These are phyloP conservation scores for Arachnomyces sp. DNA, from an alignment of 2,329 filamentous ascomycete genomes.

Conservation along the genomic window DNA sequence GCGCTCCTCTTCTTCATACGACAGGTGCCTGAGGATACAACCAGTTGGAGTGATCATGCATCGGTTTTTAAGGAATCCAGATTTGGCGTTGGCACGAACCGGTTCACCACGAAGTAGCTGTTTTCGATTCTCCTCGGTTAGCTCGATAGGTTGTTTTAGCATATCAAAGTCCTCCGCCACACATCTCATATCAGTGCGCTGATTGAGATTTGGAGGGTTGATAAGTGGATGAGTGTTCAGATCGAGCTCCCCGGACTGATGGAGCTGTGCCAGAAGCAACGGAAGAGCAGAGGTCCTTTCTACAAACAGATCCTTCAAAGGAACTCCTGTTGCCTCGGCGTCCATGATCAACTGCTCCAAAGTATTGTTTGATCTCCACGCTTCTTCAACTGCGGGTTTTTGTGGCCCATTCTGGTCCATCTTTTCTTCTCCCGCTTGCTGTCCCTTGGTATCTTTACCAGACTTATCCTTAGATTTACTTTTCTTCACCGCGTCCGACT, in stretches of 20 bases:
- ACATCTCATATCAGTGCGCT: conserved; percentile 38
- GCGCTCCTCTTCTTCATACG: conserved; percentile 38
- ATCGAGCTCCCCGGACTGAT: conserved; percentile 29
- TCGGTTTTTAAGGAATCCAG: conserved; percentile 31
- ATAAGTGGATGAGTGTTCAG: conserved; percentile 33
- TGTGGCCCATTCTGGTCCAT: conserved; percentile 2
- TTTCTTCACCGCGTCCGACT: conserved; percentile 18
- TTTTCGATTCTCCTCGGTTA: conserved; percentile 38
- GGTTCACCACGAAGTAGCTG: conserved; percentile 34
- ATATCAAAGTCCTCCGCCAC: conserved; percentile 32
- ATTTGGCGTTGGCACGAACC: conserved; percentile 30
- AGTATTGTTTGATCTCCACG: conserved; percentile 34
- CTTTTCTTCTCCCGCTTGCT: conserved; percentile 16
- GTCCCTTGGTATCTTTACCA: conserved; percentile 15
- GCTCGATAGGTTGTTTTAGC: conserved; percentile 31
- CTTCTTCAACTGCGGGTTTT: conserved; percentile 19
- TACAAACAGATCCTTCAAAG: conserved; percentile 35
- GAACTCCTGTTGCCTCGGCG: conserved; percentile 24
- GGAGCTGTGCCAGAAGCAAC: conserved; percentile 31
- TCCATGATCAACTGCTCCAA: conserved; percentile 33
- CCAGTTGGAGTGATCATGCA: conserved; percentile 40
- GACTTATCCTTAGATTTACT: conserved; percentile 19
- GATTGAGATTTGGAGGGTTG: conserved; percentile 33
- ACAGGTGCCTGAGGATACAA: conserved; percentile 37
- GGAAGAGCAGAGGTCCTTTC: conserved; percentile 33